Percentiles rank a stretch among this genome's conserved stretches.
phyloP scores from a whole-genome alignment of 805 yeast genomes.

The Candida berthetii region DNA sequence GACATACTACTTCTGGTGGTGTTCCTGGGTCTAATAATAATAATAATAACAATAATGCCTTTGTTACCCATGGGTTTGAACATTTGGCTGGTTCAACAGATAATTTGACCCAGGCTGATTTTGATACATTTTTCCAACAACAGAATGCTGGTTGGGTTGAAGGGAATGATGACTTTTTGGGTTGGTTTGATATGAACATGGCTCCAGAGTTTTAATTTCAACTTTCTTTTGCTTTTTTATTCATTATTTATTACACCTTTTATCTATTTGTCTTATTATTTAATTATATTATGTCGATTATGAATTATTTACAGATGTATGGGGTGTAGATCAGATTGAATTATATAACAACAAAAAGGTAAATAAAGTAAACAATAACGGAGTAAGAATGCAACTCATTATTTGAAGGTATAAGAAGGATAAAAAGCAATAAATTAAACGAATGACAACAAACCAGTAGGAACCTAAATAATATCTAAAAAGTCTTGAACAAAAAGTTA shows the following conservation, averaged over 20 bases:
- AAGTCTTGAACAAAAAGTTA: no score
- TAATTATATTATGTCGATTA: neutral
- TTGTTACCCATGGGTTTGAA: constrained; percentile 4
- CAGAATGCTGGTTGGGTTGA: constrained; percentile 86
- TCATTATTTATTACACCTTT: no score
- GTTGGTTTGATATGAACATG: constrained; percentile 88
- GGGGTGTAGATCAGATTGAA: no score
- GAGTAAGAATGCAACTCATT: no score
- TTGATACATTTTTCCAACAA: constrained; percentile 67
- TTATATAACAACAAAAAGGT: no score
- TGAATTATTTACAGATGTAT: no score
- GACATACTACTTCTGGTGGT: neutral
- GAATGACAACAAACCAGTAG: neutral
- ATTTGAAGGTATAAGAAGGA: neutral
- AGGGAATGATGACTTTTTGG: constrained; percentile 82
- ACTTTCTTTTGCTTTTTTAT: no score
- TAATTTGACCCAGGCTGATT: constrained; percentile 20
- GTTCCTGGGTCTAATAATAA: neutral
- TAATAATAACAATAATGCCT: neutral
- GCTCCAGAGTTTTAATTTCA: constrained; percentile 55
- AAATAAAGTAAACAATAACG: no score
- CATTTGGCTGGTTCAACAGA: constrained; percentile 12
- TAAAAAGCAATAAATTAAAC: neutral
- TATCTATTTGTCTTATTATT: constrained; percentile 2
- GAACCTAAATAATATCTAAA: neutral